Conservation (phyloP, 1,139 yeast genomes). For the Diutina siamensis region DNA sequence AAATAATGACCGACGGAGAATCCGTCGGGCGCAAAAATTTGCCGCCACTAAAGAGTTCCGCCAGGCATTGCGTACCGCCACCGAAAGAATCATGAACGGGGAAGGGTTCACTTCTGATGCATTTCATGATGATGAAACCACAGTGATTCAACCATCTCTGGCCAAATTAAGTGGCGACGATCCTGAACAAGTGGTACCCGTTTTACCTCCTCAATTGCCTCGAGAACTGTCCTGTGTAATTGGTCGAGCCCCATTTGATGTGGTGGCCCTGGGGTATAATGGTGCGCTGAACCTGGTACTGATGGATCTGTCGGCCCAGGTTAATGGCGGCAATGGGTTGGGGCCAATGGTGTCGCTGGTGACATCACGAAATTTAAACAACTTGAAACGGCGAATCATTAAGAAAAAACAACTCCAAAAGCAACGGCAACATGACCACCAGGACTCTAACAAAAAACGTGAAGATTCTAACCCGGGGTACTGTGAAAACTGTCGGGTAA, state of each 20-base stretch:
- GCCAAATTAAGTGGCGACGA: neutral
- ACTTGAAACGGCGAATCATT: slow-evolving; percentile 42
- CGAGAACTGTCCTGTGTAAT: slow-evolving; percentile 2
- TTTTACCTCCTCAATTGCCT: neutral
- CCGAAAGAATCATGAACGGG: neutral
- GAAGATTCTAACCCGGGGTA: slow-evolving; percentile 47
- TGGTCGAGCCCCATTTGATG: slow-evolving; percentile 24
- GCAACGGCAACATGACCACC: slow-evolving; percentile 8
- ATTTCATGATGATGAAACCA: slow-evolving; percentile 9
- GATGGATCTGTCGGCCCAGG: slow-evolving; percentile 29
- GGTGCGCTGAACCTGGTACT: slow-evolving; percentile 43
- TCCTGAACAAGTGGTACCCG: neutral
- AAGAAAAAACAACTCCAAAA: slow-evolving; percentile 26
- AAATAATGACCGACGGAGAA: slow-evolving; percentile 14
- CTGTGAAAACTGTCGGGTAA: slow-evolving; percentile 90
- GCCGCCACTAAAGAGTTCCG: slow-evolving; percentile 32
- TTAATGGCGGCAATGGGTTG: slow-evolving; percentile 47
- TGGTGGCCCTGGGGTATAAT: slow-evolving; percentile 72
- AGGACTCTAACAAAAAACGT: slow-evolving; percentile 14
- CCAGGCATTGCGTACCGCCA: slow-evolving; percentile 8
- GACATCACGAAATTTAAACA: slow-evolving; percentile 53
- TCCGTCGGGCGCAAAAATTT: slow-evolving; percentile 15
- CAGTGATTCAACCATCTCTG: neutral
- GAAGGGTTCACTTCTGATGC: slow-evolving; percentile 11
- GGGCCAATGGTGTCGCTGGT: slow-evolving; percentile 61